phyloP scores from a whole-genome alignment of 73 alveolate genomes.

The Paraurostyla sp. region DNA sequence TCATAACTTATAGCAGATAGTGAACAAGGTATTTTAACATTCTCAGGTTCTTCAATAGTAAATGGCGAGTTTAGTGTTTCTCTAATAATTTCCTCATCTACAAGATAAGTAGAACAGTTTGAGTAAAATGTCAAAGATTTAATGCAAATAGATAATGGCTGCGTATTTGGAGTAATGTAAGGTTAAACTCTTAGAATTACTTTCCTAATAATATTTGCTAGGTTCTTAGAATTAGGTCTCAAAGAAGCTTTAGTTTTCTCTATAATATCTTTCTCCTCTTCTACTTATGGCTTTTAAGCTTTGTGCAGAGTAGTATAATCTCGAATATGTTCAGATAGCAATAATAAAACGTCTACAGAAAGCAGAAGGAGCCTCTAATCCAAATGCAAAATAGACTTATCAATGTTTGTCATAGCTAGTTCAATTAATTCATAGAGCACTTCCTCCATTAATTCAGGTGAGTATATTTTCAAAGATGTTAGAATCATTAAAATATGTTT shows the following conservation, averaged over 20 bases:
- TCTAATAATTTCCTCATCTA: constrained; percentile 7
- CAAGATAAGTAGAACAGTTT: background rate
- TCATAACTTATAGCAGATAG: constrained; percentile 43
- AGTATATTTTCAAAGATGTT: background rate
- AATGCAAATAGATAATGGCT: constrained; percentile 3
- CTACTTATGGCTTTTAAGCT: background rate
- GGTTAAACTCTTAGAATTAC: constrained; percentile 51
- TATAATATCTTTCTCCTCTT: background rate
- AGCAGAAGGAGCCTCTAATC: constrained; percentile 9
- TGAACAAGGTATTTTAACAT: constrained; percentile 52
- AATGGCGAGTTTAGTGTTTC: constrained; percentile 9
- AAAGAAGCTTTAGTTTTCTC: background rate
- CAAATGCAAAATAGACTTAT: background rate
- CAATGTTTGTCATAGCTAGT: background rate
- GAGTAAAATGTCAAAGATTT: background rate
- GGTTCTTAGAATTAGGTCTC: background rate
- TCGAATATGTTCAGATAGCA: constrained; percentile 6
- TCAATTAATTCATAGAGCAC: constrained; percentile 7
- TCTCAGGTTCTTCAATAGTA: constrained; percentile 37
- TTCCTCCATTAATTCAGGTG: constrained; percentile 31
- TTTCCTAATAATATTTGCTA: constrained; percentile 5
- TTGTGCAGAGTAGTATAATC: constrained; percentile 15
- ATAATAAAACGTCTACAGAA: background rate
- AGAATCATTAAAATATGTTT: background rate
- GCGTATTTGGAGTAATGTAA: constrained; percentile 34